phyloP scores from a whole-genome alignment of 2,329 filamentous ascomycete genomes.

The Fusarium algeriense region DNA sequence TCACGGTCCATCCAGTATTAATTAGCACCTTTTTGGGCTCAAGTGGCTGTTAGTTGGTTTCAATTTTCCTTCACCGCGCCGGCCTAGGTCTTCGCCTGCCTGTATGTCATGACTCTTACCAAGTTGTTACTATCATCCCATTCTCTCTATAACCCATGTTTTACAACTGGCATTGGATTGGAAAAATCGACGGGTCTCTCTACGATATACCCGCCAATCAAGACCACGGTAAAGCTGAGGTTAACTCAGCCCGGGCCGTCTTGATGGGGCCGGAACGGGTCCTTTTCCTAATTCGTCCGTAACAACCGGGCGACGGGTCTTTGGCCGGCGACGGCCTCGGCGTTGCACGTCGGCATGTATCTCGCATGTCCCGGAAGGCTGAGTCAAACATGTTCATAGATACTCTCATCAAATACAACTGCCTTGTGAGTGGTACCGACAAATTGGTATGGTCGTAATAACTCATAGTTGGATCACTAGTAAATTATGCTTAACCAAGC shows the following conservation, averaged over 20 bases:
- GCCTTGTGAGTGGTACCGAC: background rate
- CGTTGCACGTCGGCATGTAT: background rate
- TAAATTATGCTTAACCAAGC: background rate
- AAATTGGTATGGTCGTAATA: background rate
- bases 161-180: constrained; percentile 28
- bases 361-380: background rate
- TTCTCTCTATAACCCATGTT: background rate
- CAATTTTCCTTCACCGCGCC: constrained; percentile 11
- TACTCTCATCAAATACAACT: background rate
- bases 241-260: constrained; percentile 33
- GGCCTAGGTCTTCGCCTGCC: background rate
- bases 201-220: constrained; percentile 15
- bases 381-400: too few species aligned
- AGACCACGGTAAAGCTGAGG: constrained; percentile 16
- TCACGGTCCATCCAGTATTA: constrained; percentile 11
- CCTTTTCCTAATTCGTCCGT: constrained; percentile 31
- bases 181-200: constrained; percentile 8
- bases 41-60: constrained; percentile 16
- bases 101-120: constrained; percentile 27
- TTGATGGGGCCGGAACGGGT: constrained; percentile 32
- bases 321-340: constrained; percentile 31
- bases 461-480: background rate
- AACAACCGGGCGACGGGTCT: constrained; percentile 4
- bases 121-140: background rate
- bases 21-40: constrained; percentile 13